Evolutionary conservation across 495 filamentous ascomycete genomes (phyloP).

Genomic region (Talaromyces liani): DNA sequence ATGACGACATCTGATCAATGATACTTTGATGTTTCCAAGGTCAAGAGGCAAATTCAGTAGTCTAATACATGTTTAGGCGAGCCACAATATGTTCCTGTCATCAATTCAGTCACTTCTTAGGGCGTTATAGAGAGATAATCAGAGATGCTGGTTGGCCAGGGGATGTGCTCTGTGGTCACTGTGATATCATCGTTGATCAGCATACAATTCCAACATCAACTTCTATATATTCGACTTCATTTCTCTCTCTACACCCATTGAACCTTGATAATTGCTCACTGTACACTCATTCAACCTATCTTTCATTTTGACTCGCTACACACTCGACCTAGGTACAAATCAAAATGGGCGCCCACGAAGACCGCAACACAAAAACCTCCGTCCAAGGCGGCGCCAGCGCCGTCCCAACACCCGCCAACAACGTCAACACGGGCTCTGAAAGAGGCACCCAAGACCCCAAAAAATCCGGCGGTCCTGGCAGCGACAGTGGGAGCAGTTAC

Average conservation of each 20-base stretch:
- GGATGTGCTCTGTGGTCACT: not conserved
- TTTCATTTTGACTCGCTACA: not conserved
- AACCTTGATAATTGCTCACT: not conserved
- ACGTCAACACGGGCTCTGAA: conserved; percentile 17
- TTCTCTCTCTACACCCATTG: not conserved
- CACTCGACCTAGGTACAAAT: not conserved
- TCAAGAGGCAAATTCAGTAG: too few species aligned
- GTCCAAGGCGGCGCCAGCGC: conserved; percentile 21
- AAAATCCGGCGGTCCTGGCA: not conserved
- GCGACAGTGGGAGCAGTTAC: not conserved
- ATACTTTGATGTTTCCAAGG: too few species aligned
- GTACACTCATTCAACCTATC: not conserved
- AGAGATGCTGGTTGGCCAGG: not conserved
- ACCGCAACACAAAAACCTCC: not conserved
- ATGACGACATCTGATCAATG: not conserved
- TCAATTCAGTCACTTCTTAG: not conserved
- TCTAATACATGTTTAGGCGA: too few species aligned
- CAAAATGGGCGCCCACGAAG: conserved; percentile 5
- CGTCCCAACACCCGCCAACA: conserved; percentile 28
- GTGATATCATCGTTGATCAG: conserved; percentile 7
- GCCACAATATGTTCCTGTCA: not conserved
- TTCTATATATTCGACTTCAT: not conserved
- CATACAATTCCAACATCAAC: not conserved
- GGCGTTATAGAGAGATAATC: not conserved
- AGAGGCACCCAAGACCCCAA: not conserved